phyloP scores from a whole-genome alignment of 129 eudicot genomes.

The Apium graveolens region DNA sequence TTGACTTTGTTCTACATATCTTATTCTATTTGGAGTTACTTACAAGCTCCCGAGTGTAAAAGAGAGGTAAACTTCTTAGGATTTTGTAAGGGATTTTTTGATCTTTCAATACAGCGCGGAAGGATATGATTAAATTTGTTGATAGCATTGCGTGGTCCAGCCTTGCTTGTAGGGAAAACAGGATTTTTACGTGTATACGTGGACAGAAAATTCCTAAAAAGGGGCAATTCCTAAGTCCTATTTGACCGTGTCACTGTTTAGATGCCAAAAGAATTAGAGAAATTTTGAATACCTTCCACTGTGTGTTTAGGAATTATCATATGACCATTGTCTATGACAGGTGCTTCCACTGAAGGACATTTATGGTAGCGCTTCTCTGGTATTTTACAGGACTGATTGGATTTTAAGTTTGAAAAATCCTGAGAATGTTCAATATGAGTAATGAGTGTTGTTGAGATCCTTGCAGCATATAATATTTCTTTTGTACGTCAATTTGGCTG shows the following conservation, averaged over 20 bases:
- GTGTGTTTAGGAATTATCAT: not conserved
- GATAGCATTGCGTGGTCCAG: not conserved
- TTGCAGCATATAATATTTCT: not conserved
- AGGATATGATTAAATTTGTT: not conserved
- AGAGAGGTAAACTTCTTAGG: not conserved
- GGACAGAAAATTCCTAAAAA: not conserved
- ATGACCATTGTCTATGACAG: not conserved
- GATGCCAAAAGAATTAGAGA: not conserved
- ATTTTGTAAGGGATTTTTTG: not conserved
- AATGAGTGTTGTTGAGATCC: conserved; percentile 1
- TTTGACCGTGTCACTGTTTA: not conserved
- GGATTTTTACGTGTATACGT: not conserved
- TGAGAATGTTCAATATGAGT: not conserved
- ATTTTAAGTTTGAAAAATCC: not conserved
- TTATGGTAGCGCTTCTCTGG: not conserved
- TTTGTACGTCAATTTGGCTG: not conserved
- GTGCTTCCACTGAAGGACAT: conserved; percentile 1
- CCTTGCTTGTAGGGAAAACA: not conserved
- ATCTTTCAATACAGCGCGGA: not conserved
- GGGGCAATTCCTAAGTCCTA: not conserved
- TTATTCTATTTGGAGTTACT: too few species aligned
- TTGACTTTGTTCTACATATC: not conserved
- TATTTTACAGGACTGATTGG: not conserved
- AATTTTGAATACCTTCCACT: not conserved
- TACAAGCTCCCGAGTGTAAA: not conserved